Percentiles rank a stretch among this genome's conserved stretches.
Conservation (phyloP, 2,329 filamentous ascomycete genomes). For the Eutypella sp. region DNA sequence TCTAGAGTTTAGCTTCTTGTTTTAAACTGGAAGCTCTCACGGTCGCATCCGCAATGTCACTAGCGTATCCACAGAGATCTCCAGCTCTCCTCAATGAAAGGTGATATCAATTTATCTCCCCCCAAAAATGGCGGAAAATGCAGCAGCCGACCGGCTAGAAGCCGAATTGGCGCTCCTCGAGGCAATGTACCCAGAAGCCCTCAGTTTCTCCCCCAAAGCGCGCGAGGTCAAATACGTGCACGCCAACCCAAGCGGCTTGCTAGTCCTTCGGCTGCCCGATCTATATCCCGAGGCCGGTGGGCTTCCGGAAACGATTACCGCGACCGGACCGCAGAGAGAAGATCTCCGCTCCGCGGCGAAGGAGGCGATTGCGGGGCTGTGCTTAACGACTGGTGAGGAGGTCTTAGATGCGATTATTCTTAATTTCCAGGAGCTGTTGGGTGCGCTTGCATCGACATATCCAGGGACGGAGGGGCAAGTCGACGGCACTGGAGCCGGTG, state of each 20-base stretch:
- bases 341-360: constrained; percentile 13
- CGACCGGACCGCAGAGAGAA: constrained; percentile 10
- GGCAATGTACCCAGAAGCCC: constrained; percentile 15
- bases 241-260: background rate
- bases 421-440: constrained; percentile 10
- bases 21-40: no score
- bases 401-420: constrained; percentile 14
- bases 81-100: no score
- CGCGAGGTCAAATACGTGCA: constrained; percentile 14
- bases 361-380: constrained; percentile 6
- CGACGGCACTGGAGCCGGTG: no score
- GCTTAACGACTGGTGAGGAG: constrained; percentile 8
- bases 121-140: background rate
- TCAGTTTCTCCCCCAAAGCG: constrained; percentile 10
- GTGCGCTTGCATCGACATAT: background rate
- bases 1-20: no score
- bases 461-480: no score
- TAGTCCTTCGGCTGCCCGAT: constrained; percentile 15
- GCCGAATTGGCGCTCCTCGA: constrained; percentile 5
- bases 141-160: constrained; percentile 2
- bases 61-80: no score
- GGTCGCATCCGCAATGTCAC: no score
- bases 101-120: background rate
- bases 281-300: constrained; percentile 10
- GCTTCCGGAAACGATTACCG: constrained; percentile 13